Percentiles rank a stretch among this genome's conserved stretches.
Evolutionary conservation across 176 grass and related monocot genomes (phyloP).

Genomic region (Cenchrus fungigraminus): DNA sequence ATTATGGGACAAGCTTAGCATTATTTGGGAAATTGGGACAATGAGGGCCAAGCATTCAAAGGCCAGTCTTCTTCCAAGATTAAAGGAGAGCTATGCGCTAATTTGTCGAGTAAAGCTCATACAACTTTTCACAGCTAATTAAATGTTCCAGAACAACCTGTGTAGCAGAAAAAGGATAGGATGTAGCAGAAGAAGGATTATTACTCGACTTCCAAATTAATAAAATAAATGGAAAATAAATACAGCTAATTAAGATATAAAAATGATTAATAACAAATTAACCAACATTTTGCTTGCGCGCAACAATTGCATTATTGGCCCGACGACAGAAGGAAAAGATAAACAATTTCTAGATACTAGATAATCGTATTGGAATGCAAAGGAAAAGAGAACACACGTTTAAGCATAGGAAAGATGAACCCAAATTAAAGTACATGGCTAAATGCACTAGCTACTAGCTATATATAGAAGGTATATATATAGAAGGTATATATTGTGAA

Average conservation of each 20-base stretch:
- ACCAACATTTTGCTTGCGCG: background rate
- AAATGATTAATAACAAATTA: background rate
- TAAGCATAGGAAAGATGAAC: background rate
- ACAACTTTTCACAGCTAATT: background rate
- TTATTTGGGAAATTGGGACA: background rate
- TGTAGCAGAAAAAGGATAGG: background rate
- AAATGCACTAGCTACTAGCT: background rate
- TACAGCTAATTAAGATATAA: background rate
- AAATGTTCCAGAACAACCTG: background rate
- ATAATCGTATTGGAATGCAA: background rate
- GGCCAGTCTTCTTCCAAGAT: background rate
- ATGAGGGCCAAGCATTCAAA: background rate
- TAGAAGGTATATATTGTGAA: too few relatives aligned
- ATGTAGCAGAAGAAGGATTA: background rate
- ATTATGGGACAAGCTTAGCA: background rate
- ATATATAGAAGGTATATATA: too few relatives aligned
- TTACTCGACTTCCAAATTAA: background rate
- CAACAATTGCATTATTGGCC: background rate
- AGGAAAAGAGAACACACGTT: background rate
- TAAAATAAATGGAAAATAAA: background rate
- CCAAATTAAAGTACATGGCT: background rate
- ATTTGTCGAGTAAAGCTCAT: background rate
- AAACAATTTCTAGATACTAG: too few relatives aligned
- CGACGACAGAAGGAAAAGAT: background rate
- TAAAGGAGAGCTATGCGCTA: background rate